Evolutionary conservation across 345 rosid species (phyloP), one percentile per base, ranked within the genome.

Genomic region (Melastoma malabathricum): DNA sequence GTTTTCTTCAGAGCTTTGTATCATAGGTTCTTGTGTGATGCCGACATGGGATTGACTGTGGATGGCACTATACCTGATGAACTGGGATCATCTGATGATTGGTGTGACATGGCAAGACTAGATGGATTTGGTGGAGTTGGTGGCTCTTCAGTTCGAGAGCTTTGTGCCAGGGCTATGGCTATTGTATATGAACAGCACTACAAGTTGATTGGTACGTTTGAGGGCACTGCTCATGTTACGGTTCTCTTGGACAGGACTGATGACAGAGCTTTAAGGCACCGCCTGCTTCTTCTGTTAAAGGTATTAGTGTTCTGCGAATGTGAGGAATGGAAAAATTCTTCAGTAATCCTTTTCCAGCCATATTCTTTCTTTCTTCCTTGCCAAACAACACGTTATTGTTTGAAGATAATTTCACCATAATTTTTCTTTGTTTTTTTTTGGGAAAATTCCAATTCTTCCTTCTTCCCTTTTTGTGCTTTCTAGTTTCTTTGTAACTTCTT

Each of bases 61-160:
- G 95, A 82, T 72, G 99, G 99, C 63, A 84, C 94, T 55, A 72
- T 88, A 60, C 94, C 95, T 48, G 99, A 92, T 79, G 99, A 88
- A 64, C 61, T 84, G 76, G 94, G 98, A 45, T 75, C 94, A 61
- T 92, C 95, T 73, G 88, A 81, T 56, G 97, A 92, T 72, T 92
- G 99, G 99, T 92, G 99, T 77, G 97, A 92, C 65, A 66, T 92
- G 97, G 88, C 83, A 70, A 72, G 94, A 71, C 74, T 92, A 65
- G 97, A 92, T 75, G 94, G 97, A 58, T 92, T 92, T 78, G 99
- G 99, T 52, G 99, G 99, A 64, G 97, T 89, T 14, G 99, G 97
- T 54, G 90, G 89, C 51, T 79, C 83, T 65, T 88, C 99, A 34
- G 99, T 92, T 54, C 77, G 99, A 71, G 99, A 92, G 68, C 97